A percentile compares a stretch with the other conserved stretches of the same genome.
These are phyloP conservation scores for Boletus speciosus DNA, from an alignment of 768 basidiomycete genomes.

Conservation along the genomic window DNA sequence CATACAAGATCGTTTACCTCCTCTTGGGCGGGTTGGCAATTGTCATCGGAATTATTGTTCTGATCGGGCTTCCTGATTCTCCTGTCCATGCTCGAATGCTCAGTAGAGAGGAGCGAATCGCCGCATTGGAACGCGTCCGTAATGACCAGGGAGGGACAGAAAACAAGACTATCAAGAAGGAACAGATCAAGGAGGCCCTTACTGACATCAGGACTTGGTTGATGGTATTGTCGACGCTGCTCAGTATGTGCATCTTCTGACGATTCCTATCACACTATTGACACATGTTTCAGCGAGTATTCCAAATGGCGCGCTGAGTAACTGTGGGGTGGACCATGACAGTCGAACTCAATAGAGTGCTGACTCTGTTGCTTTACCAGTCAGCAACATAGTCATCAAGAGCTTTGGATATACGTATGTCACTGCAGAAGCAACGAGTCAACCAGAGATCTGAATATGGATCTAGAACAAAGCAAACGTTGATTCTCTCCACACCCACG, in stretches of 20 bases:
- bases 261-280: not conserved
- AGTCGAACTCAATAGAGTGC: not conserved
- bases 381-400: slow-evolving; percentile 61
- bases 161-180: slow-evolving; percentile 57
- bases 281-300: slow-evolving; percentile 47
- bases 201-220: slow-evolving; percentile 60
- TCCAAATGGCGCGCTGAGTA: slow-evolving; percentile 60
- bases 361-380: slow-evolving; percentile 27
- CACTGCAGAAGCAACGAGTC: not conserved
- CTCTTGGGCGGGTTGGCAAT: slow-evolving; percentile 60
- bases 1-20: slow-evolving; percentile 62
- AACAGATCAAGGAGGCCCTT: slow-evolving; percentile 56
- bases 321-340: slow-evolving; percentile 44
- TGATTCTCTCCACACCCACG: slow-evolving; percentile 56
- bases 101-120: slow-evolving; percentile 56
- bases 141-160: slow-evolving; percentile 62
- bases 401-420: slow-evolving; percentile 61
- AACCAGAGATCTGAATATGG: not conserved
- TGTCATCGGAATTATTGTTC: slow-evolving; percentile 50
- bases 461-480: slow-evolving; percentile 53
- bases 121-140: slow-evolving; percentile 63
- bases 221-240: slow-evolving; percentile 53
- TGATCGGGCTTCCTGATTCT: slow-evolving; percentile 63
- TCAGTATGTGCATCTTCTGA: slow-evolving; percentile 41
- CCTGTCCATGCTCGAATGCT: slow-evolving; percentile 58